Percentiles rank a stretch among this genome's conserved stretches.
Conservation (phyloP, 1,284 basidiomycete species). For the Tylopilus sp. region DNA sequence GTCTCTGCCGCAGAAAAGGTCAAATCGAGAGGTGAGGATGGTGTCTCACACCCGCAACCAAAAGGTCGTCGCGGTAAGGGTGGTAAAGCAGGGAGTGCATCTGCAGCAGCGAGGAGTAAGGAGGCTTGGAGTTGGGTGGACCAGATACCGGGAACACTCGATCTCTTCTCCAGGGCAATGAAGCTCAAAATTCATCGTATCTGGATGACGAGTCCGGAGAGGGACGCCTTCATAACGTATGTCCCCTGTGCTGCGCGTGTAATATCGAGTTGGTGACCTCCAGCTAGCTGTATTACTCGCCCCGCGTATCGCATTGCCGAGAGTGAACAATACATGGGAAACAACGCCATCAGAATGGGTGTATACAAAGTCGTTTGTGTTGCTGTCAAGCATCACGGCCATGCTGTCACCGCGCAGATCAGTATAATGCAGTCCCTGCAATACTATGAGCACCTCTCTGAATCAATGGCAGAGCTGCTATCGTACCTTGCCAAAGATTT, state of each 20-base stretch:
- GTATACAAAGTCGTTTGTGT: slow-evolving; percentile 89
- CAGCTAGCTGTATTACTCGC: slow-evolving; percentile 74
- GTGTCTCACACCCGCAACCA: slow-evolving; percentile 44
- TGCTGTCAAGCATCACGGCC: slow-evolving; percentile 89
- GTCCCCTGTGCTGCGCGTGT: slow-evolving; percentile 17
- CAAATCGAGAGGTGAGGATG: slow-evolving; percentile 53
- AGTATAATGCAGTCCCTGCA: slow-evolving; percentile 90
- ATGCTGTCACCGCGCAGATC: slow-evolving; percentile 82
- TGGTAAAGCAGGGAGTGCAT: slow-evolving; percentile 48
- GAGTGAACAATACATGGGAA: slow-evolving; percentile 87
- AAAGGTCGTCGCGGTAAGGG: slow-evolving; percentile 57
- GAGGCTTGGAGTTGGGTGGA: slow-evolving; percentile 75
- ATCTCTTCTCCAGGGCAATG: slow-evolving; percentile 69
- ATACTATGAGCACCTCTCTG: slow-evolving; percentile 92
- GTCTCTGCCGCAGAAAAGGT: slow-evolving; percentile 73
- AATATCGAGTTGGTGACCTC: slow-evolving; percentile 10
- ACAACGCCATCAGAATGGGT: slow-evolving; percentile 62
- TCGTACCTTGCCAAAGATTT: slow-evolving; percentile 80
- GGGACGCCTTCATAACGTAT: slow-evolving; percentile 81
- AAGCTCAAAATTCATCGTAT: slow-evolving; percentile 75
- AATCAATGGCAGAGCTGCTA: slow-evolving; percentile 87
- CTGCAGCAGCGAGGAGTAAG: slow-evolving; percentile 42
- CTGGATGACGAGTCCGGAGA: slow-evolving; percentile 83
- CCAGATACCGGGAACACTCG: slow-evolving; percentile 68
- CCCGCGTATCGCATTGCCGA: slow-evolving; percentile 87